These are phyloP conservation scores for Bacterosira constricta DNA, from an alignment of 108 stramenopile genomes.

Conservation along the genomic window DNA sequence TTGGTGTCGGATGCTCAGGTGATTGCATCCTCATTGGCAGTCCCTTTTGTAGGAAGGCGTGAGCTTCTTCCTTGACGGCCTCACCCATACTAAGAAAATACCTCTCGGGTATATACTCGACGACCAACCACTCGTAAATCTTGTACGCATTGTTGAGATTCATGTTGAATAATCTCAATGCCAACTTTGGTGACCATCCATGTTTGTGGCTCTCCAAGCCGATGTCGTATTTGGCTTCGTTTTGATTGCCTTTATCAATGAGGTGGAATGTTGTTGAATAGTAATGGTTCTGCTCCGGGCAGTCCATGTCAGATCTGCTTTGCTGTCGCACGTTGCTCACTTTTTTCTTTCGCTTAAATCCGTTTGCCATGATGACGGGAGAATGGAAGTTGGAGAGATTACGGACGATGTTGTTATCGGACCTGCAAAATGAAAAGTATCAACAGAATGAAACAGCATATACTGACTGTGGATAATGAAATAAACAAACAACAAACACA, in stretches of 20 bases:
- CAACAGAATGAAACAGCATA: too few species aligned
- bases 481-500: too few species aligned
- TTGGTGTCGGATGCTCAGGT: too few species aligned
- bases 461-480: too few species aligned
- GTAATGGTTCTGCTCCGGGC: background rate
- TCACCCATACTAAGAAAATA: too few species aligned
- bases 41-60: too few species aligned
- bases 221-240: background rate
- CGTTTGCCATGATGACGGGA: background rate
- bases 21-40: too few species aligned
- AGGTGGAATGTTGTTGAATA: background rate
- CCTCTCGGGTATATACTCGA: too few species aligned
- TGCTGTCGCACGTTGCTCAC: background rate
- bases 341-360: background rate
- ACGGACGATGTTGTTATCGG: background rate
- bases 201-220: background rate
- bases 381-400: constrained; percentile 5
- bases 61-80: too few species aligned
- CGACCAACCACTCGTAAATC: too few species aligned
- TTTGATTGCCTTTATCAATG: background rate
- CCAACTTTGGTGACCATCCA: background rate
- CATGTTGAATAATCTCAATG: background rate
- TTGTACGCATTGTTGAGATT: background rate
- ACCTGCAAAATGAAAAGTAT: too few species aligned
- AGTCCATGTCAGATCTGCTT: background rate